phyloP scores from a whole-genome alignment of 805 yeast genomes.

The Yarrowia osloensis region DNA sequence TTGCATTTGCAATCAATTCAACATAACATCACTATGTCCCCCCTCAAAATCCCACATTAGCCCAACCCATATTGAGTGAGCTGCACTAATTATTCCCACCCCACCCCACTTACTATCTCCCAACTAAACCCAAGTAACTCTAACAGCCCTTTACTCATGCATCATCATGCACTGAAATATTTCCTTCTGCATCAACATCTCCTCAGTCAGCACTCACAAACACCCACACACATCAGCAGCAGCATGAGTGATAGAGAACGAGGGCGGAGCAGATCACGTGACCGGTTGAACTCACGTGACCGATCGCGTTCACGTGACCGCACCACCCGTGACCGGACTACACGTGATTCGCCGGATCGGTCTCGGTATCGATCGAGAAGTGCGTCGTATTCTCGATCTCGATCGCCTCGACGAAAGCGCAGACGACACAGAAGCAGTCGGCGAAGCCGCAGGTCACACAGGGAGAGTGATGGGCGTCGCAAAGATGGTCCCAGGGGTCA shows the following conservation, averaged over 20 bases:
- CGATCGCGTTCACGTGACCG: background rate
- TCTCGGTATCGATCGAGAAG: too few species aligned
- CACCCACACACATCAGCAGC: too few species aligned
- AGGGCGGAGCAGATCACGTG: background rate
- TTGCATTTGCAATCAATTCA: too few species aligned
- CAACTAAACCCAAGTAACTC: background rate
- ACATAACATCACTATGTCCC: too few species aligned
- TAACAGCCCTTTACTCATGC: background rate
- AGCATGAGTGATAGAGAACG: conserved; percentile 2
- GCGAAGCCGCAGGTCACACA: background rate
- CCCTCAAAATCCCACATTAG: too few species aligned
- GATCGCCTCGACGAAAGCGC: background rate
- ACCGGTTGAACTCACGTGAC: background rate
- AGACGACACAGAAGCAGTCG: conserved; percentile 13
- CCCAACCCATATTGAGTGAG: too few species aligned
- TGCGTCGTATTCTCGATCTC: background rate
- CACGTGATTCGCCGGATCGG: background rate
- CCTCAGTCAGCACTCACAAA: too few species aligned
- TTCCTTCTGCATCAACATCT: too few species aligned
- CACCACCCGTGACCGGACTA: background rate
- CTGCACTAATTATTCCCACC: too few species aligned
- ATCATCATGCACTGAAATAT: conserved; percentile 23
- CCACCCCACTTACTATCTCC: background rate
- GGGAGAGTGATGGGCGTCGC: background rate
- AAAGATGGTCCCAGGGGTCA: conserved; percentile 18